Evolutionary conservation across 768 basidiomycete genomes (phyloP).

Genomic region (Piloderma croceum): DNA sequence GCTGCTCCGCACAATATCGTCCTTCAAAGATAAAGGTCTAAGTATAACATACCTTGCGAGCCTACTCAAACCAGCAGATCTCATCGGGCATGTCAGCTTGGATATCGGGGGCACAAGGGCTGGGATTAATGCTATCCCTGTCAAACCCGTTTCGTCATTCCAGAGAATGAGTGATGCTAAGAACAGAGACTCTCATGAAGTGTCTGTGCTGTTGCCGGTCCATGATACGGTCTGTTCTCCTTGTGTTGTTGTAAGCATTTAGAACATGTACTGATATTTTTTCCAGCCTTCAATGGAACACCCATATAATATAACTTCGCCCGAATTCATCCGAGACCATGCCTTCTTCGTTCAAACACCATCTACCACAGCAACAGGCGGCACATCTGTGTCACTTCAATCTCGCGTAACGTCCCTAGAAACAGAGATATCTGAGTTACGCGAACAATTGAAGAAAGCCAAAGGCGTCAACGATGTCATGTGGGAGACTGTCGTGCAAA

Average conservation of each 20-base stretch:
- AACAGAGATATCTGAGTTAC: slow-evolving; percentile 59
- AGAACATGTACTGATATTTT: slow-evolving; percentile 3
- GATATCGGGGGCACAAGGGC: slow-evolving; percentile 32
- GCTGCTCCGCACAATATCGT: slow-evolving; percentile 71
- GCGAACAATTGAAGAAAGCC: slow-evolving; percentile 71
- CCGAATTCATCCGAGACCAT: slow-evolving; percentile 61
- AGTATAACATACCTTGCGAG: slow-evolving; percentile 70
- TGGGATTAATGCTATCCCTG: slow-evolving; percentile 53
- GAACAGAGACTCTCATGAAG: slow-evolving; percentile 63
- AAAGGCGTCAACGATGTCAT: slow-evolving; percentile 90
- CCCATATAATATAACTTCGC: no score
- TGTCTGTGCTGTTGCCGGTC: slow-evolving; percentile 53
- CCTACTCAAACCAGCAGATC: slow-evolving; percentile 81
- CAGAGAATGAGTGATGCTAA: slow-evolving; percentile 68
- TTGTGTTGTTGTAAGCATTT: slow-evolving; percentile 1
- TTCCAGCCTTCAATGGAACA: slow-evolving; percentile 22
- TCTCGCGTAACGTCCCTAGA: slow-evolving; percentile 64
- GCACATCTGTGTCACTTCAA: slow-evolving; percentile 39
- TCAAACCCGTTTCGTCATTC: slow-evolving; percentile 62
- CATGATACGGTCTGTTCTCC: slow-evolving; percentile 35
- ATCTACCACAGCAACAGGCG: slow-evolving; percentile 21
- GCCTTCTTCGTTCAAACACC: slow-evolving; percentile 55
- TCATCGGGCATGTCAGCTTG: slow-evolving; percentile 74
- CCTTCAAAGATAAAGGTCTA: slow-evolving; percentile 62
- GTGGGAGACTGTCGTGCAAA: slow-evolving; percentile 84